phyloP scores from a whole-genome alignment of 257 asterid genomes.

The Cruciata laevipes region DNA sequence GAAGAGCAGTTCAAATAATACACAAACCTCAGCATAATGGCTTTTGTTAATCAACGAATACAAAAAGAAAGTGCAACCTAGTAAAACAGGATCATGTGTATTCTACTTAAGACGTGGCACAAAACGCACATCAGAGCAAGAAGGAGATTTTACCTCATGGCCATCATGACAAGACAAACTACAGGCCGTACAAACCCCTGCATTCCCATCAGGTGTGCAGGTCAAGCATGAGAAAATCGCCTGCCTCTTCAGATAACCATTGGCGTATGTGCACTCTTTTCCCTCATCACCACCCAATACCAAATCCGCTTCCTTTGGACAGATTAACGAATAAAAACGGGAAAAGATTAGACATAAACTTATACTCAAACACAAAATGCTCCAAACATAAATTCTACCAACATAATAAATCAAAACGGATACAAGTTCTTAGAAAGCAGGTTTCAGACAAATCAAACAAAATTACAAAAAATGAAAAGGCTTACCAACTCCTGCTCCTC shows the following conservation, averaged over 20 bases:
- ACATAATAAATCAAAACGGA: not conserved
- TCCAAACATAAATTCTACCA: not conserved
- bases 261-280: slow-evolving; percentile 74
- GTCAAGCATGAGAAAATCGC: slow-evolving; percentile 90
- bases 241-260: slow-evolving; percentile 81
- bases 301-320: slow-evolving; percentile 70
- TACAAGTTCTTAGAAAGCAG: not conserved
- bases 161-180: slow-evolving; percentile 87
- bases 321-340: not conserved
- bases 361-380: not conserved
- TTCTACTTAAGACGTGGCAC: no score
- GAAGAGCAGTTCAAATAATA: not conserved
- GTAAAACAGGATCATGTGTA: not conserved
- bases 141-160: slow-evolving; percentile 52
- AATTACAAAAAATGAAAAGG: not conserved
- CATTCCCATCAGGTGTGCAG: slow-evolving; percentile 85
- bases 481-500: slow-evolving; percentile 81
- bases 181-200: slow-evolving; percentile 95
- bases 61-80: not conserved
- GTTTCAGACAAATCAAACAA: no score
- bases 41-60: not conserved
- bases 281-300: slow-evolving; percentile 96
- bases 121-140: no score
- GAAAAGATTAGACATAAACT: not conserved
- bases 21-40: not conserved